Evolutionary conservation across 129 eudicot species (phyloP).

Genomic region (Rutidosis leptorrhynchoides): DNA sequence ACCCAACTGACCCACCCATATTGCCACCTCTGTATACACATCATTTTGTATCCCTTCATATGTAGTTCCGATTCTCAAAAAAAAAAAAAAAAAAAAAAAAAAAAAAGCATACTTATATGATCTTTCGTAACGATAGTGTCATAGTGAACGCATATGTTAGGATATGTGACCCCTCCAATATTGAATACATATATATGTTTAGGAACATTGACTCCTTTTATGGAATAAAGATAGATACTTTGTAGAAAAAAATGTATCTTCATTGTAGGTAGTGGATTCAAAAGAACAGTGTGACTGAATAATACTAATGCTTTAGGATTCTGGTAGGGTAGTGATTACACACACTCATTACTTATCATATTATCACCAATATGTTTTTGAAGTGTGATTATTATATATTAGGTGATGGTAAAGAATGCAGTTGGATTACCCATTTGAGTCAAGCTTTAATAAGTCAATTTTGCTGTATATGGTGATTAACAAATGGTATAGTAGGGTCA

Average conservation of each 20-base stretch:
- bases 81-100: background rate
- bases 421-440: conserved; percentile 35
- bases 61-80: background rate
- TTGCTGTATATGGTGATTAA: conserved; percentile 36
- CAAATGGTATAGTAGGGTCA: conserved; percentile 28
- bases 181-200: conserved; percentile 22
- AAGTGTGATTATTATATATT: conserved; percentile 25
- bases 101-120: background rate
- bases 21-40: background rate
- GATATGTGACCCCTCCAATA: background rate
- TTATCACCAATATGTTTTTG: conserved; percentile 20
- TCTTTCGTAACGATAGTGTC: background rate
- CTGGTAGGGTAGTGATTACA: conserved; percentile 17
- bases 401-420: conserved; percentile 30
- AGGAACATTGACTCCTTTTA: conserved; percentile 12
- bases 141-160: conserved; percentile 2
- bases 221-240: background rate
- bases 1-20: background rate
- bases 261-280: conserved; percentile 29
- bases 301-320: conserved; percentile 22
- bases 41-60: conserved; percentile 9
- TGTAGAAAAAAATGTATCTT: conserved; percentile 13
- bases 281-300: conserved; percentile 19
- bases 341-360: conserved; percentile 34
- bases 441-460: conserved; percentile 26